A percentile compares a stretch with the other conserved stretches of the same genome.
phyloP scores from a whole-genome alignment of 108 stramenopile species.

The Chaetoceros tenuissimus region DNA sequence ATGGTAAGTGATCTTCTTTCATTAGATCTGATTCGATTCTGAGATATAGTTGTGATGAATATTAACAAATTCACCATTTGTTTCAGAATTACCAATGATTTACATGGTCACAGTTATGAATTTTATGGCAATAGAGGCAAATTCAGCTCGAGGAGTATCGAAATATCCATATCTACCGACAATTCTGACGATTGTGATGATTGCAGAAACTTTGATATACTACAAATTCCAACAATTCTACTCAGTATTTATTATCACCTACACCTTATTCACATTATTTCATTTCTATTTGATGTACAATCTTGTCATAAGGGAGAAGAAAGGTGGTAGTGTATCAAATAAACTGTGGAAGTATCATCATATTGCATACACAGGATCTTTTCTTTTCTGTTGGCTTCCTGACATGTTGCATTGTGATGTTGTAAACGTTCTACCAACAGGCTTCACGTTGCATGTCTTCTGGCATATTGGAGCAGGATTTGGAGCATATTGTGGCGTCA shows the following conservation, averaged over 20 bases:
- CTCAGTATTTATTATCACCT: slow-evolving; percentile 13
- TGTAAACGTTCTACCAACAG: slow-evolving; percentile 3
- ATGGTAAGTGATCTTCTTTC: slow-evolving; percentile 11
- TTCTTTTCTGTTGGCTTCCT: slow-evolving; percentile 12
- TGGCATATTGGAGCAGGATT: slow-evolving; percentile 29
- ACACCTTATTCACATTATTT: neutral
- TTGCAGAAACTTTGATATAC: slow-evolving; percentile 20
- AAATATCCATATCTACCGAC: slow-evolving; percentile 17
- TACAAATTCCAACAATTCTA: slow-evolving; percentile 28
- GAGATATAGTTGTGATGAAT: too few relatives aligned
- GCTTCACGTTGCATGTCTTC: slow-evolving; percentile 25
- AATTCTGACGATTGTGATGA: slow-evolving; percentile 5
- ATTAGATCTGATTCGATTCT: too few relatives aligned
- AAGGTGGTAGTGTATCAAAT: neutral
- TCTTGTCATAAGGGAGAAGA: neutral
- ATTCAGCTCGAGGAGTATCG: slow-evolving; percentile 8
- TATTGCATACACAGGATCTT: neutral
- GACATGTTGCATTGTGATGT: slow-evolving; percentile 22
- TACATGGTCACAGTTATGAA: slow-evolving; percentile 13
- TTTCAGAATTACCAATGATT: slow-evolving; percentile 26
- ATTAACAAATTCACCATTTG: too few relatives aligned
- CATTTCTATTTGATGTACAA: neutral
- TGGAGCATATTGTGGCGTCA: slow-evolving; percentile 14
- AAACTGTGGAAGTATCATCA: neutral
- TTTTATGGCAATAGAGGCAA: slow-evolving; percentile 8